phyloP scores from a whole-genome alignment of 169 alveolate genomes.

The Plasmodium coatneyi region DNA sequence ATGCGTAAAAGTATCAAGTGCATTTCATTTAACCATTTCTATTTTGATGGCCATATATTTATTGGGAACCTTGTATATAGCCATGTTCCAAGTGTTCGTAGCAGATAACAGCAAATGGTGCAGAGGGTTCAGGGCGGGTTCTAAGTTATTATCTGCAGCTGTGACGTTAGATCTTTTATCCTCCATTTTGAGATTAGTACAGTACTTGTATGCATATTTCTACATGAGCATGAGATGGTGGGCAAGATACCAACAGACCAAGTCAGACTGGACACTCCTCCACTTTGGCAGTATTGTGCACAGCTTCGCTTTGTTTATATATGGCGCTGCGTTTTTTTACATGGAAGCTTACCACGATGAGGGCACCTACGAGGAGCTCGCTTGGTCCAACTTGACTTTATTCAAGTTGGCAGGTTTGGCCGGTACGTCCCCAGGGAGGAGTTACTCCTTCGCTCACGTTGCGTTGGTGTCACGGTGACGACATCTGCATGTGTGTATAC shows the following conservation, averaged over 20 bases:
- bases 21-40: slow-evolving; percentile 87
- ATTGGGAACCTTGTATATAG: slow-evolving; percentile 85
- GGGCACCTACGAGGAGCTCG: slow-evolving; percentile 90
- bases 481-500: not conserved
- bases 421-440: slow-evolving; percentile 43
- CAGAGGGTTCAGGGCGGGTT: slow-evolving; percentile 91
- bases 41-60: slow-evolving; percentile 85
- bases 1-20: slow-evolving; percentile 84
- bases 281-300: slow-evolving; percentile 88
- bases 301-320: slow-evolving; percentile 86
- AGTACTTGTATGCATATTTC: slow-evolving; percentile 86
- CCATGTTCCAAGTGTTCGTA: slow-evolving; percentile 89
- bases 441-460: not conserved
- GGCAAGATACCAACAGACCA: slow-evolving; percentile 89
- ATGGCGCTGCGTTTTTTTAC: slow-evolving; percentile 89
- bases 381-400: slow-evolving; percentile 88
- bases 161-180: slow-evolving; percentile 87
- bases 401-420: slow-evolving; percentile 88
- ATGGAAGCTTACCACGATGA: slow-evolving; percentile 90
- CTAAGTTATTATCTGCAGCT: slow-evolving; percentile 88
- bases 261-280: slow-evolving; percentile 90
- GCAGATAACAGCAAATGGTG: slow-evolving; percentile 89
- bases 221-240: slow-evolving; percentile 91
- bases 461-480: not conserved
- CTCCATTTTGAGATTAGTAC: slow-evolving; percentile 84